Evolutionary conservation across 306 rosid genomes (phyloP).

Genomic region (Vigna unguiculata): DNA sequence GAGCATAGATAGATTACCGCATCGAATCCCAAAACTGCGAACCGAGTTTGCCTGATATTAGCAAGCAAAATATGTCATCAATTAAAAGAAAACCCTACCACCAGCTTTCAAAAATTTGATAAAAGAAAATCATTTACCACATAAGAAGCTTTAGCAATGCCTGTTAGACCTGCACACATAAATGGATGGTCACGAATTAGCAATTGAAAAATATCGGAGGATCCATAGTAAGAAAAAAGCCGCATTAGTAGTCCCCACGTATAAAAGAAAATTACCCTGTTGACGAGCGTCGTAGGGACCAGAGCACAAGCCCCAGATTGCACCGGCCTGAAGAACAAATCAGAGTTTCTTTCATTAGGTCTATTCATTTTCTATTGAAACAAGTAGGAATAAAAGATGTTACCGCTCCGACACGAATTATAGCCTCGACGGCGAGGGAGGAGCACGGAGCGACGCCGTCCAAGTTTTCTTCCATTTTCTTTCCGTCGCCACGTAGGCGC

Average conservation of each 20-base stretch:
- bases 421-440: conserved; percentile 66
- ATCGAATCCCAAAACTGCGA: conserved; percentile 59
- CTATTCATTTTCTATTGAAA: neutral
- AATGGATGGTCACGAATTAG: conserved; percentile 1
- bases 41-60: conserved; percentile 66
- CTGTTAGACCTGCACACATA: conserved; percentile 64
- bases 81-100: conserved; percentile 32
- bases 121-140: conserved; percentile 59
- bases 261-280: conserved; percentile 48
- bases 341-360: conserved; percentile 4
- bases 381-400: neutral
- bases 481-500: neutral
- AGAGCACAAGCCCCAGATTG: conserved; percentile 81
- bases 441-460: conserved; percentile 67
- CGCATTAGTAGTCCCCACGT: neutral
- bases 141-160: conserved; percentile 63
- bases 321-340: conserved; percentile 77
- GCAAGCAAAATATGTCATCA: conserved; percentile 40
- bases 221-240: neutral
- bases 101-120: neutral
- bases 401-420: conserved; percentile 77
- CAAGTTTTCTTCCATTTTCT: conserved; percentile 61
- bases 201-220: neutral
- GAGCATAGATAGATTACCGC: conserved; percentile 58
- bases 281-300: conserved; percentile 80